Conservation (phyloP, 805 yeast genomes). For the Debaryomyces castellii region DNA sequence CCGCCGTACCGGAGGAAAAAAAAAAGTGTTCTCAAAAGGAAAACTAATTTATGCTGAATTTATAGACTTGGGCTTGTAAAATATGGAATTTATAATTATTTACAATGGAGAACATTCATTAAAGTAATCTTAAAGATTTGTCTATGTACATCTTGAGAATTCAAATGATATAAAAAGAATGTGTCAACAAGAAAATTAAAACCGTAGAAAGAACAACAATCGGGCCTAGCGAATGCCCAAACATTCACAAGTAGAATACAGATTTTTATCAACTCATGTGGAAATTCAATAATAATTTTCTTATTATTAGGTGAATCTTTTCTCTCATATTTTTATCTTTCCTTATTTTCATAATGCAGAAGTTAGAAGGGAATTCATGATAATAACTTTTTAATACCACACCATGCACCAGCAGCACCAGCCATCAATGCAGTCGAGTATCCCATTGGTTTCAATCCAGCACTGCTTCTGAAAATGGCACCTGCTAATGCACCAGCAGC, state of each 20-base stretch:
- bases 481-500: conserved; percentile 92
- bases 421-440: conserved; percentile 82
- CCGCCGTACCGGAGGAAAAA: conserved; percentile 1
- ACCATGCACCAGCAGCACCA: conserved; percentile 91
- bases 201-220: not conserved
- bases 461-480: conserved; percentile 82
- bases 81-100: not conserved
- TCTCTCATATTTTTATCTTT: not conserved
- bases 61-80: not conserved
- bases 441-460: conserved; percentile 86
- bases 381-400: conserved; percentile 62
- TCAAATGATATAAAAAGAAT: not conserved
- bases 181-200: not conserved
- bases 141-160: conserved; percentile 2
- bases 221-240: not conserved
- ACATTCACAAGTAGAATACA: not conserved
- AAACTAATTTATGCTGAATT: not conserved
- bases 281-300: not conserved
- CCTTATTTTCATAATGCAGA: conserved; percentile 5
- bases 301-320: not conserved
- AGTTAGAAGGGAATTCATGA: conserved; percentile 8
- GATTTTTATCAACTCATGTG: not conserved
- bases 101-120: not conserved
- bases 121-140: conserved; percentile 1
- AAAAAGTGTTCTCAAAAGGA: not conserved